phyloP scores from a whole-genome alignment of 768 basidiomycete species.

The Suillus alpinus region DNA sequence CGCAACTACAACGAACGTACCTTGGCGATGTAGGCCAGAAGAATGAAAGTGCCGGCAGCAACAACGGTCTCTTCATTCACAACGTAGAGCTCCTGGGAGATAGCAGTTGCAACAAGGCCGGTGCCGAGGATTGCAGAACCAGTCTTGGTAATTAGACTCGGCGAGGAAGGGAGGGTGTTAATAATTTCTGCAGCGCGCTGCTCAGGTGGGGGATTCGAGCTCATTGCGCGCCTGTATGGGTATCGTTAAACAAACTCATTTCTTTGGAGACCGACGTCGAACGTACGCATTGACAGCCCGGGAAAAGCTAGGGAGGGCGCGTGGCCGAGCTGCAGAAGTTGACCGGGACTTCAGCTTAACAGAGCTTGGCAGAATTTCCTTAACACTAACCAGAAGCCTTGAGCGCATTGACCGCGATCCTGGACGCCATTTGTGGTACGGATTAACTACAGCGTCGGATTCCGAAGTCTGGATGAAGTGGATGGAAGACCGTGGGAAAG shows the following conservation, averaged over 20 bases:
- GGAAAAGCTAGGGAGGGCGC: constrained; percentile 47
- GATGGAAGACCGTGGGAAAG: constrained; percentile 25
- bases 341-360: neutral
- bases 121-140: constrained; percentile 90
- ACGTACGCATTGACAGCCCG: constrained; percentile 49
- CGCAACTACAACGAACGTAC: constrained; percentile 37
- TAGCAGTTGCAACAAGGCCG: constrained; percentile 84
- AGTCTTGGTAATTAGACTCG: constrained; percentile 90
- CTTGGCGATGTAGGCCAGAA: constrained; percentile 81
- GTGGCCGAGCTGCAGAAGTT: constrained; percentile 48
- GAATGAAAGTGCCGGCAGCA: constrained; percentile 77
- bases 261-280: constrained; percentile 5
- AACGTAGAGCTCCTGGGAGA: constrained; percentile 96
- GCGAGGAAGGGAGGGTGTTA: constrained; percentile 81
- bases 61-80: constrained; percentile 96
- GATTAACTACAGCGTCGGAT: constrained; percentile 8
- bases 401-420: constrained; percentile 65
- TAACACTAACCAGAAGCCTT: constrained; percentile 52
- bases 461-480: constrained; percentile 4
- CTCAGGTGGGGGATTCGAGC: constrained; percentile 68
- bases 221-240: constrained; percentile 58
- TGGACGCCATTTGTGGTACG: constrained; percentile 54
- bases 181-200: constrained; percentile 90
- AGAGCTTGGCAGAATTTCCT: neutral
- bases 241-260: constrained; percentile 8